These are phyloP conservation scores for Chalciporus piperatus DNA, from an alignment of 768 basidiomycete species.

Conservation along the genomic window DNA sequence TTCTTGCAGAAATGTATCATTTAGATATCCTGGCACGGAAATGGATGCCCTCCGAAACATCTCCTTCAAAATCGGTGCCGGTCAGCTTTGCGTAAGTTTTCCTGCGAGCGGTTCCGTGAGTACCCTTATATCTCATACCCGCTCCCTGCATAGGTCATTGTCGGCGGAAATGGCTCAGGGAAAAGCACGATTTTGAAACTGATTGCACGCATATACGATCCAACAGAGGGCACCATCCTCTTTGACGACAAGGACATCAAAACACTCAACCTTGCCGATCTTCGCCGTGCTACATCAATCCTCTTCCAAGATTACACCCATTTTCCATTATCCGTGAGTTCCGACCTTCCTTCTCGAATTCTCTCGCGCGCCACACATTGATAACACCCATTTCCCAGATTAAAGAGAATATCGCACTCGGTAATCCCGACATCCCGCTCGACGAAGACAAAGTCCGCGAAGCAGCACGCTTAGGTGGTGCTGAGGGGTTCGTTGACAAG, in stretches of 20 bases:
- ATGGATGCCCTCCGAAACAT: conserved; percentile 55
- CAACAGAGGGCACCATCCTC: conserved; percentile 62
- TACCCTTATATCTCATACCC: neutral
- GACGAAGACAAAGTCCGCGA: conserved; percentile 58
- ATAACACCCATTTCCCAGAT: conserved; percentile 44
- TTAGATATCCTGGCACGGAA: conserved; percentile 58
- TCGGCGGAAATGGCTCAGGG: conserved; percentile 76
- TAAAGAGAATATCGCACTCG: conserved; percentile 73
- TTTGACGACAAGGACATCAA: conserved; percentile 63
- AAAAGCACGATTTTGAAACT: conserved; percentile 82
- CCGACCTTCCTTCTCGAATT: neutral
- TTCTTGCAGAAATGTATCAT: conserved; percentile 60
- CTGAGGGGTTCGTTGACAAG: conserved; percentile 58
- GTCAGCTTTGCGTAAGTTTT: conserved; percentile 68
- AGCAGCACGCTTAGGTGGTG: conserved; percentile 71
- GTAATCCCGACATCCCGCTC: conserved; percentile 53
- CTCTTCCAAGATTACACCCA: conserved; percentile 82
- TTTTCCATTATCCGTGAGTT: conserved; percentile 70
- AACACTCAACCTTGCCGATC: conserved; percentile 57
- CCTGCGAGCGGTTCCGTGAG: neutral
- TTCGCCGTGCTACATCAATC: conserved; percentile 66
- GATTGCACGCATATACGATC: conserved; percentile 67
- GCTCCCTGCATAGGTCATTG: conserved; percentile 52
- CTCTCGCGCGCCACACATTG: too few species aligned
- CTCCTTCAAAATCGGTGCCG: conserved; percentile 66